phyloP scores from a whole-genome alignment of 225 moss, liverwort and hornwort species.

The Polytrichum commune region DNA sequence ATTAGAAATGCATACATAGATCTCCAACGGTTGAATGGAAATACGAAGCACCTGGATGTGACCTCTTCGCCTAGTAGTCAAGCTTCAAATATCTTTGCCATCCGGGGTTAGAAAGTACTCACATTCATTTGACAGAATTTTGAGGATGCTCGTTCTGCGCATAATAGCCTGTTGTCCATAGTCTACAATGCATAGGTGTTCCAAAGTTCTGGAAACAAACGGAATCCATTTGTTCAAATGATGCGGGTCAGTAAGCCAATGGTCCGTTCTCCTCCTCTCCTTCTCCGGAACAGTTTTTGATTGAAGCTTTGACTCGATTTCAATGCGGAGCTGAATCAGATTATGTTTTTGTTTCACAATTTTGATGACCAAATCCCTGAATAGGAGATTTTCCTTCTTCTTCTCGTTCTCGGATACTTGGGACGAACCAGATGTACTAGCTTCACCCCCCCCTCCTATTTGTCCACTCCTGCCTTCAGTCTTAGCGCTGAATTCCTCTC shows the following conservation, averaged over 20 bases:
- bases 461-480: constrained; percentile 7
- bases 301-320: constrained; percentile 41
- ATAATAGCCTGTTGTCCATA: constrained; percentile 64
- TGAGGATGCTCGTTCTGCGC: constrained; percentile 45
- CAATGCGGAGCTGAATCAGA: constrained; percentile 41
- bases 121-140: constrained; percentile 40
- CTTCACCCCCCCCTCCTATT: constrained; percentile 20
- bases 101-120: constrained; percentile 12
- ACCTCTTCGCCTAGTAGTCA: too few species aligned
- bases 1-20: too few species aligned
- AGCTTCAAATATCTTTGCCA: too few species aligned
- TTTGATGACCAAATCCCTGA: constrained; percentile 30
- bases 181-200: constrained; percentile 55
- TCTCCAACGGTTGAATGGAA: too few species aligned
- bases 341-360: constrained; percentile 19
- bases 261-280: constrained; percentile 38
- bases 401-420: neutral
- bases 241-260: constrained; percentile 50
- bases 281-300: constrained; percentile 36
- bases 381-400: constrained; percentile 2
- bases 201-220: constrained; percentile 19
- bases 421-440: constrained; percentile 2
- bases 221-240: constrained; percentile 43
- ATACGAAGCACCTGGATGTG: too few species aligned
- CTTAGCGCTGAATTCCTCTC: neutral